phyloP scores from a whole-genome alignment of 2,329 filamentous ascomycete genomes.

The Aspergillus versicolor region DNA sequence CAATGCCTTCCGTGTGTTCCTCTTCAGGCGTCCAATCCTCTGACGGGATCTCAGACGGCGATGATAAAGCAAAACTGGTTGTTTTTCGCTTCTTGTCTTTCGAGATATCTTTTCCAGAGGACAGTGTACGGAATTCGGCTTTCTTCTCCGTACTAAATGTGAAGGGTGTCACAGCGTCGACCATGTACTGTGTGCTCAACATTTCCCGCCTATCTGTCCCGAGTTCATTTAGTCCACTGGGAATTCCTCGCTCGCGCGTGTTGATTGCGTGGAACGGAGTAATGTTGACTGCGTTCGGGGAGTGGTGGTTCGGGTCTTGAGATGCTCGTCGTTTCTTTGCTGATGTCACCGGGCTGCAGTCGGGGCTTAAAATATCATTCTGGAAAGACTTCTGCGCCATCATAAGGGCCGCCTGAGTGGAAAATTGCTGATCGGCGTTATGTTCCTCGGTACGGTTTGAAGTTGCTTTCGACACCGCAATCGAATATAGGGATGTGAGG shows the following conservation, averaged over 20 bases:
- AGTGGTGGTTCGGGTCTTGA: conserved; percentile 11
- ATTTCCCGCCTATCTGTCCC: conserved; percentile 22
- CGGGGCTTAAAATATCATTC: conserved; percentile 35
- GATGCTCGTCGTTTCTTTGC: conserved; percentile 16
- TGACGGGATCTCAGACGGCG: conserved; percentile 1
- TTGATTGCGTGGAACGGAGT: conserved; percentile 32
- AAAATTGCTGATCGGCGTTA: conserved; percentile 34
- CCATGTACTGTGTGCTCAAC: conserved; percentile 42
- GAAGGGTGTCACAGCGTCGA: conserved; percentile 42
- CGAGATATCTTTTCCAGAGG: conserved; percentile 6
- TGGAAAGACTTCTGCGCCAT: conserved; percentile 42
- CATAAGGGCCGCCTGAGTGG: conserved; percentile 41
- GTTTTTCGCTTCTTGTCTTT: conserved; percentile 22
- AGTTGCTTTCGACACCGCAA: conserved; percentile 29
- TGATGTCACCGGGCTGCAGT: conserved; percentile 13
- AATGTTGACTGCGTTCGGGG: conserved; percentile 21
- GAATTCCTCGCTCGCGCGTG: conserved; percentile 10
- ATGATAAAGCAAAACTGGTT: conserved; percentile 16
- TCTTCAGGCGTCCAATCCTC: conserved; percentile 3
- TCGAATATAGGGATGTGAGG: conserved; percentile 40
- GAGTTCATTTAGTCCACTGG: conserved; percentile 3
- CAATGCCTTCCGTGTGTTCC: conserved; percentile 11
- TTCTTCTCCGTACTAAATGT: conserved; percentile 37
- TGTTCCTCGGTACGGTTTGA: conserved; percentile 20
- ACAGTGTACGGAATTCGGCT: conserved; percentile 8